phyloP scores from a whole-genome alignment of 2,329 filamentous ascomycete genomes.

The Cercospora sojina region DNA sequence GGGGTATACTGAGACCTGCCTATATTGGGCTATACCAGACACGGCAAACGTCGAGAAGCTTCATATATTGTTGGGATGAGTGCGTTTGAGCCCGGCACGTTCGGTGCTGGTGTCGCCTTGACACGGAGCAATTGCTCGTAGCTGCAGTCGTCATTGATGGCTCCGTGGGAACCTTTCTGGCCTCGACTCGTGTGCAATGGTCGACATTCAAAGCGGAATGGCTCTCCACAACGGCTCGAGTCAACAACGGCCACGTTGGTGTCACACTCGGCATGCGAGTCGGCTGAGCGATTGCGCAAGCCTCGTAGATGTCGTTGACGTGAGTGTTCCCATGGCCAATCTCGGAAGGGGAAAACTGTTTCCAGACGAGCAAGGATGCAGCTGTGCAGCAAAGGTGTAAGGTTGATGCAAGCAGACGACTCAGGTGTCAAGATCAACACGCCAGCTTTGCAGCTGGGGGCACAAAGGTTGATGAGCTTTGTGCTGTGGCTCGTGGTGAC shows the following conservation, averaged over 20 bases:
- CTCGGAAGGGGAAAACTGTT: not conserved
- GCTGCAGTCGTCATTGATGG: not conserved
- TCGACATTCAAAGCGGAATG: not conserved
- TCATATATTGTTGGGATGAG: not conserved
- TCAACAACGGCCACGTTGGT: not conserved
- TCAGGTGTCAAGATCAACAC: not conserved
- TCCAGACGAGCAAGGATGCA: not conserved
- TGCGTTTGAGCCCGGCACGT: not conserved
- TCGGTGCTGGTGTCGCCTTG: not conserved
- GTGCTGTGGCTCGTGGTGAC: not conserved
- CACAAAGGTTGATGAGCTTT: slow-evolving; percentile 4
- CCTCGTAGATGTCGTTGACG: not conserved
- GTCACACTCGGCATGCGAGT: not conserved
- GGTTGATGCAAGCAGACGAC: slow-evolving; percentile 4
- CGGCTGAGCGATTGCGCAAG: not conserved
- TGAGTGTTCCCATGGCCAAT: not conserved
- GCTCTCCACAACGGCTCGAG: not conserved
- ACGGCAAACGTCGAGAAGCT: not conserved
- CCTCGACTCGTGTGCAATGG: not conserved
- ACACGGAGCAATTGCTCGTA: not conserved
- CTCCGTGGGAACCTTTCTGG: not conserved
- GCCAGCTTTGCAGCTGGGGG: not conserved
- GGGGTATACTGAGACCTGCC: not conserved
- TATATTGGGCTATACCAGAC: not conserved
- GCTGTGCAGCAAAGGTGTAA: not conserved